Evolutionary conservation across 2,329 filamentous ascomycete genomes (phyloP).

Genomic region (Cyanodermella asteris): DNA sequence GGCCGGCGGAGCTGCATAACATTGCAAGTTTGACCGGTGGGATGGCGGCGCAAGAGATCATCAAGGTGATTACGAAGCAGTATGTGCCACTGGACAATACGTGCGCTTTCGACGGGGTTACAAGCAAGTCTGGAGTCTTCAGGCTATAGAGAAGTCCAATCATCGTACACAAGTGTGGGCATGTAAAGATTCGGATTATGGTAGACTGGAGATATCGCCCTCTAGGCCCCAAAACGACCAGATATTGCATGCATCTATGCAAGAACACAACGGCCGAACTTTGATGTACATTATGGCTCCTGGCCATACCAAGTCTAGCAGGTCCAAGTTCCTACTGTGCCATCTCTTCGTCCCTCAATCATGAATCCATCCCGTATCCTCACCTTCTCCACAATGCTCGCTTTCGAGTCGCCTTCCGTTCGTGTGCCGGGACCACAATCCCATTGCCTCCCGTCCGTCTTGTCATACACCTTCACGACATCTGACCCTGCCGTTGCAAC

Average conservation of each 20-base stretch:
- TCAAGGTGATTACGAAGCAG: constrained; percentile 54
- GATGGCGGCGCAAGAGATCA: constrained; percentile 88
- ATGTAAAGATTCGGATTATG: too few species aligned
- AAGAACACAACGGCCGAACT: too few species aligned
- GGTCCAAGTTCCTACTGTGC: constrained; percentile 77
- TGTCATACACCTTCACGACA: constrained; percentile 95
- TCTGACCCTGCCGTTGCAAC: constrained; percentile 77
- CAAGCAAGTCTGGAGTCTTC: constrained; percentile 31
- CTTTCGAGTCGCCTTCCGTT: constrained; percentile 43
- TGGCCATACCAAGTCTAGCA: too few species aligned
- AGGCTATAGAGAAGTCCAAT: constrained; percentile 15
- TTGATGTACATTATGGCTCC: too few species aligned
- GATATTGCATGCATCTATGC: too few species aligned
- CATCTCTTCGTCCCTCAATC: constrained; percentile 72
- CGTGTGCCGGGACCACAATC: constrained; percentile 71
- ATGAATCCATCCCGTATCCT: constrained; percentile 86
- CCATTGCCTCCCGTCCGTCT: constrained; percentile 88
- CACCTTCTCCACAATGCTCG: constrained; percentile 60
- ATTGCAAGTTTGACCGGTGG: constrained; percentile 72
- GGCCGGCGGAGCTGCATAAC: constrained; percentile 77
- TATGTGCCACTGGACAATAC: constrained; percentile 43
- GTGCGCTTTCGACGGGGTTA: constrained; percentile 39
- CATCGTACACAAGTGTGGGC: too few species aligned
- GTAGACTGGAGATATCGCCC: too few species aligned
- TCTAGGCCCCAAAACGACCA: too few species aligned